Evolutionary conservation across 2,329 filamentous ascomycete species (phyloP), one percentile per base, ranked within the genome.

Genomic region (Talaromyces sp.): DNA sequence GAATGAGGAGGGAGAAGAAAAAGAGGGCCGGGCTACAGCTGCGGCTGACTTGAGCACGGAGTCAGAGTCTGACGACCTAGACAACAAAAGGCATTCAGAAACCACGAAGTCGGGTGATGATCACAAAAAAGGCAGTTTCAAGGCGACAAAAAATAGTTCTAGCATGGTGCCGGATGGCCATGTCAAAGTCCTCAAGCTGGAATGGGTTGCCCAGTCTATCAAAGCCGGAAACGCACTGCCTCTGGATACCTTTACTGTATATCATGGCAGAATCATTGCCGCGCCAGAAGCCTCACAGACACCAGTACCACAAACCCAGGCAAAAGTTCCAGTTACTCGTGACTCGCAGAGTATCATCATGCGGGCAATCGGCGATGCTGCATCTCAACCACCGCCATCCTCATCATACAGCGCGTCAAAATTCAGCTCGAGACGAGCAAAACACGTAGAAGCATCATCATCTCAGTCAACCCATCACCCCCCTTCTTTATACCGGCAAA

Each of bases 401-500:
- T 41, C 26, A n/a, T 46, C 26, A 32, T 49, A 52, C n/a, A 19
- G 27, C 59, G 35, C 21, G 32, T 17, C 68, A 67, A 13, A 69
- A 69, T 43, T 67, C 63, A 29, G 65, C 66, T 41, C 65, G 68
- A 59, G 56, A 50, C 55, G 54, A 31, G 17, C 55, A 13, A 27
- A 29, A 46, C 35, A 43, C 11, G 5, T 10, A 17, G 10, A 21
- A 35, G 24, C 46, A 21, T n/a, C 19, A 17, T 46, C 19, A 19
- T 52, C 49, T 52, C 27, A 62, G 56, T 50, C 65, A 57, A 63
- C 64, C 4, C 61, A 64, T 2, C 51, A 51, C 19, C 75, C 70
- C 61, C 79, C 78, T 54, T 75, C 77, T 58, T 75, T 96, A 6
- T 70, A 86, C 10, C 86, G 86, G 41, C 81, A 89, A 69, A 90